Conservation (phyloP, 163 green algal species). For the Chlamydomonas reinhardtii region DNA sequence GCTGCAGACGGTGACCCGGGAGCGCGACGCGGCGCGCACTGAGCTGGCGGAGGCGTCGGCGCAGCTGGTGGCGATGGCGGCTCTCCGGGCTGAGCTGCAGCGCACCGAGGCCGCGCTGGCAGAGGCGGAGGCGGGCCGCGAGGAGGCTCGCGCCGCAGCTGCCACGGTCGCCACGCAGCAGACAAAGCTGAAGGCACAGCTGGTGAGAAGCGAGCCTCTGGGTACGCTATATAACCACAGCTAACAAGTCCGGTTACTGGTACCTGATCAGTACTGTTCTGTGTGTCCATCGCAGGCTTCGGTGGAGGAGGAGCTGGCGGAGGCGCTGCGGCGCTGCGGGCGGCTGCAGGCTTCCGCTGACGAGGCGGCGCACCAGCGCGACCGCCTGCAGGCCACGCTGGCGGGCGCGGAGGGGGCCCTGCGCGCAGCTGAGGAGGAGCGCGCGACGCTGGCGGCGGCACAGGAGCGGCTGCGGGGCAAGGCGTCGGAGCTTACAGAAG, state of each 20-base stretch:
- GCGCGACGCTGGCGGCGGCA: not conserved
- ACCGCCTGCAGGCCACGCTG: conserved; percentile 34
- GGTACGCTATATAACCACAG: not conserved
- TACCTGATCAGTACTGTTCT: not conserved
- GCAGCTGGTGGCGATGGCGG: conserved; percentile 8
- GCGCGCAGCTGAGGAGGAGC: conserved; percentile 1
- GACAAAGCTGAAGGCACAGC: conserved; percentile 12
- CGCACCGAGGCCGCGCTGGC: not conserved
- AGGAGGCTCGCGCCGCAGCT: conserved; percentile 13
- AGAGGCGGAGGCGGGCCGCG: conserved; percentile 21
- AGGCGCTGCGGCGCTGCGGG: conserved; percentile 25
- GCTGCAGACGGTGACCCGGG: conserved; percentile 31
- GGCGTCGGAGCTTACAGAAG: conserved; percentile 11
- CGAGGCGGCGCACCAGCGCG: conserved; percentile 37
- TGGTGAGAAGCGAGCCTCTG: not conserved
- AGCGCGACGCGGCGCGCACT: conserved; percentile 19
- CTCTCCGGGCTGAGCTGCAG: conserved; percentile 14
- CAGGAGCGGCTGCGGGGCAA: conserved; percentile 16
- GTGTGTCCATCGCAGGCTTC: not conserved
- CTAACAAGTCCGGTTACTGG: too few species aligned
- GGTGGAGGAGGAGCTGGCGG: conserved; percentile 40
- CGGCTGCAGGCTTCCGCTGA: conserved; percentile 25
- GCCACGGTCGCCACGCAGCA: not conserved
- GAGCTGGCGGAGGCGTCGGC: conserved; percentile 11
- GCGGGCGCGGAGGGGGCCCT: conserved; percentile 22